These are phyloP conservation scores for Nicotiana rustica DNA, from an alignment of 305 asterid species.

Conservation along the genomic window DNA sequence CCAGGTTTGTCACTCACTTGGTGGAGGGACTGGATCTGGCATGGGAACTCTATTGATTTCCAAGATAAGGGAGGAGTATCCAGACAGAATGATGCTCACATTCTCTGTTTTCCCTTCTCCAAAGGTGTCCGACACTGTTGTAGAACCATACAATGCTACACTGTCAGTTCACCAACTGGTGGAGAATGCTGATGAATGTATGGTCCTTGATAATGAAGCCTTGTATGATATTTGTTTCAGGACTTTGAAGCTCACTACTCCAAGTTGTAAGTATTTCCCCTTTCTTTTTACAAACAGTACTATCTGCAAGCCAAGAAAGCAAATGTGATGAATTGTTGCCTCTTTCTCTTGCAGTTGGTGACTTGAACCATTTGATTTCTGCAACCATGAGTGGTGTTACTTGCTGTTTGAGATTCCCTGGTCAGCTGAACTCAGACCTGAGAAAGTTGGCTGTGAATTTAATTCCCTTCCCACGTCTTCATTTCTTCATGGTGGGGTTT, in stretches of 20 bases:
- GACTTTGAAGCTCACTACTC: constrained; percentile 92
- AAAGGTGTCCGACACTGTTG: constrained; percentile 89
- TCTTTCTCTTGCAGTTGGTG: constrained; percentile 65
- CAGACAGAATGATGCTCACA: constrained; percentile 93
- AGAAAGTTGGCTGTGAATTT: constrained; percentile 82
- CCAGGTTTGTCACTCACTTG: constrained; percentile 91
- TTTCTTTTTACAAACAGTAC: not conserved
- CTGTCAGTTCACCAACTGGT: constrained; percentile 91
- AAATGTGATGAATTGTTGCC: not conserved
- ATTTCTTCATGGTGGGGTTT: constrained; percentile 92
- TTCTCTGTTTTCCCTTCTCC: constrained; percentile 93
- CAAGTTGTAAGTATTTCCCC: constrained; percentile 72
- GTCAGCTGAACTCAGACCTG: constrained; percentile 86
- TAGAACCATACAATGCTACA: constrained; percentile 87
- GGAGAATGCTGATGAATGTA: constrained; percentile 92
- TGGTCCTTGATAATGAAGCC: constrained; percentile 93
- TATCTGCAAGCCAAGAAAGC: not conserved
- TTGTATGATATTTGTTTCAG: constrained; percentile 90
- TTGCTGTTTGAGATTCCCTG: constrained; percentile 86
- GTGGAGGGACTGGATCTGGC: constrained; percentile 95
- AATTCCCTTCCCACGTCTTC: constrained; percentile 94
- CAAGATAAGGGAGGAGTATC: constrained; percentile 88
- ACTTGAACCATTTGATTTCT: constrained; percentile 83
- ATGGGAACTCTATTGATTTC: constrained; percentile 92
- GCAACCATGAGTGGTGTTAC: constrained; percentile 96